Evolutionary conservation across 2,329 filamentous ascomycete genomes (phyloP).

Genomic region (Xylariomycetidae sp.): DNA sequence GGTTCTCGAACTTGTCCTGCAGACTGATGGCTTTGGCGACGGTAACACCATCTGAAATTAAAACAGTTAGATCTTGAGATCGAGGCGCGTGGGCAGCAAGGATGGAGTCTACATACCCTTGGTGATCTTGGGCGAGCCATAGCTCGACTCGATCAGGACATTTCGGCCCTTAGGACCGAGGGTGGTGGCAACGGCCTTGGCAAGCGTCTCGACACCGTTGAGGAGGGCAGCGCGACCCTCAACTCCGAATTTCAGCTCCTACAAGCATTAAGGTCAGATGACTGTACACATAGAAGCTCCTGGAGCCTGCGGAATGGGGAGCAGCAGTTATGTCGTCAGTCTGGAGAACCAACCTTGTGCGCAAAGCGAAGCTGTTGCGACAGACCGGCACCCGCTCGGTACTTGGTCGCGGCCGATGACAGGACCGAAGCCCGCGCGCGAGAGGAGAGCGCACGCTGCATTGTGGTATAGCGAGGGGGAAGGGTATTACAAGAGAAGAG

Average conservation of each 20-base stretch:
- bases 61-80: too few species aligned
- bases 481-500: slow-evolving; percentile 16
- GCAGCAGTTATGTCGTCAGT: too few species aligned
- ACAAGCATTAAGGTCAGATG: slow-evolving; percentile 18
- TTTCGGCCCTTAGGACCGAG: slow-evolving; percentile 97
- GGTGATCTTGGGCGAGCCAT: slow-evolving; percentile 98
- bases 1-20: slow-evolving; percentile 99
- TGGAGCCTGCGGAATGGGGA: neutral
- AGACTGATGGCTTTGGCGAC: slow-evolving; percentile 85
- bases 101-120: slow-evolving; percentile 65
- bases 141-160: slow-evolving; percentile 96
- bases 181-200: slow-evolving; percentile 92
- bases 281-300: neutral
- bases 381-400: slow-evolving; percentile 58
- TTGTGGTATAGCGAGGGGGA: slow-evolving; percentile 43
- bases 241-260: slow-evolving; percentile 98
- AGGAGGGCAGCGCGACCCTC: slow-evolving; percentile 86
- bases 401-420: slow-evolving; percentile 59
- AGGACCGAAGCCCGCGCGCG: slow-evolving; percentile 74
- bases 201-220: slow-evolving; percentile 91
- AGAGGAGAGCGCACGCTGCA: slow-evolving; percentile 93
- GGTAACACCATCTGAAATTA: slow-evolving; percentile 77
- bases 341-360: slow-evolving; percentile 68
- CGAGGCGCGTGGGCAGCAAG: too few species aligned
- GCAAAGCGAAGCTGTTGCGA: slow-evolving; percentile 92